These are phyloP conservation scores for Emericellopsis atlantica DNA, from an alignment of 2,329 filamentous ascomycete genomes.

Conservation along the genomic window DNA sequence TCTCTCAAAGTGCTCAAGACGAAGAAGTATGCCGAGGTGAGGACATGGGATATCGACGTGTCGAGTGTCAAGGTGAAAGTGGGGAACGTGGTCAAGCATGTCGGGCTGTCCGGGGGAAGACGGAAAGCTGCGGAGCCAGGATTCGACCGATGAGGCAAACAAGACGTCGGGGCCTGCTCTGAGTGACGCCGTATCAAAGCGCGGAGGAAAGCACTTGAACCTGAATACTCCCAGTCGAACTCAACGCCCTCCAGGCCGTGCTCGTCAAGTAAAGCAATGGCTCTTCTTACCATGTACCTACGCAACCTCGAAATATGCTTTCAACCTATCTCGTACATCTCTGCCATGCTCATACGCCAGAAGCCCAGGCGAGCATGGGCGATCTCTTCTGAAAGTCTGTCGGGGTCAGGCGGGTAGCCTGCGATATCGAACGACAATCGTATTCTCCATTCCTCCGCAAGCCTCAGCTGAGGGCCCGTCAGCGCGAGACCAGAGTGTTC, in stretches of 20 bases:
- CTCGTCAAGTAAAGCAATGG: no score
- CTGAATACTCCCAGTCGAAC: no score
- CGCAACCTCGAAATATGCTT: neutral
- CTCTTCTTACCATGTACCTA: neutral
- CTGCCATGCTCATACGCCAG: conserved; percentile 1
- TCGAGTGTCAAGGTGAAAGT: conserved; percentile 60
- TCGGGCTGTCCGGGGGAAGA: conserved; percentile 19
- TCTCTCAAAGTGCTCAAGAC: conserved; percentile 12
- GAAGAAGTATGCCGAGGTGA: conserved; percentile 15
- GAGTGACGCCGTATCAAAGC: no score
- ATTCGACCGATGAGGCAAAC: no score
- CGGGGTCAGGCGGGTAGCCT: conserved; percentile 3
- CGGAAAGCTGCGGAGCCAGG: no score
- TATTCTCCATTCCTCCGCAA: conserved; percentile 2
- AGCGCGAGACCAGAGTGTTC: conserved; percentile 2
- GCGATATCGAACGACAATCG: conserved; percentile 2
- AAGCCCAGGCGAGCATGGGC: neutral
- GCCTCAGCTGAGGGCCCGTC: conserved; percentile 2
- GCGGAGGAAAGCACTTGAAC: no score
- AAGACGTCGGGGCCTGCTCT: no score
- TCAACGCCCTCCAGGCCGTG: no score
- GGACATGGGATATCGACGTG: conserved; percentile 37
- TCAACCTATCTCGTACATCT: conserved; percentile 3
- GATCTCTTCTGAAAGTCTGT: conserved; percentile 3
- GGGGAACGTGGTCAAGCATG: conserved; percentile 51